Conservation (phyloP, 176 grass and related monocot species). For the Carex myosuroides region DNA sequence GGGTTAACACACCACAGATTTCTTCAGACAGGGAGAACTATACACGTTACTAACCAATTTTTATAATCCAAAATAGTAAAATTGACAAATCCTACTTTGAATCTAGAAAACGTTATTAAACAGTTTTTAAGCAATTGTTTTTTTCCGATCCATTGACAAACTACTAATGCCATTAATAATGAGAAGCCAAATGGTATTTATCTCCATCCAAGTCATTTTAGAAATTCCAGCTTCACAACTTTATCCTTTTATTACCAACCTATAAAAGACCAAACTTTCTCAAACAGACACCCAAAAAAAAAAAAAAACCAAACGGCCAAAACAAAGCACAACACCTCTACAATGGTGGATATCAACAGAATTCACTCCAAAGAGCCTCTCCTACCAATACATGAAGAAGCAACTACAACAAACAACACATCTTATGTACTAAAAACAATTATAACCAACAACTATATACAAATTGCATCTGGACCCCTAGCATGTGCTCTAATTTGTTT, state of each 20-base stretch:
- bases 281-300: neutral
- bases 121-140: neutral
- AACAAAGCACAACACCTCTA: neutral
- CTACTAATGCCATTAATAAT: too few species aligned
- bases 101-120: neutral
- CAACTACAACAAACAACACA: too few species aligned
- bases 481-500: too few species aligned
- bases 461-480: too few species aligned
- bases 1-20: neutral
- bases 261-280: neutral
- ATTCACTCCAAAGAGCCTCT: too few species aligned
- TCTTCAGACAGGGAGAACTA: neutral
- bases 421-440: too few species aligned
- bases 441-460: too few species aligned
- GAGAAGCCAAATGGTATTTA: neutral
- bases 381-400: too few species aligned
- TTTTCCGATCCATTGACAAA: neutral
- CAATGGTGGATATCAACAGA: conserved; percentile 30
- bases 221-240: conserved; percentile 1
- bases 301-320: neutral
- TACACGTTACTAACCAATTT: neutral
- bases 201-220: neutral
- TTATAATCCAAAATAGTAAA: neutral
- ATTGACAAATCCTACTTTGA: neutral
- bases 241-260: too few species aligned